Conservation (phyloP, 306 rosid species). For the Spatholobus suberectus region DNA sequence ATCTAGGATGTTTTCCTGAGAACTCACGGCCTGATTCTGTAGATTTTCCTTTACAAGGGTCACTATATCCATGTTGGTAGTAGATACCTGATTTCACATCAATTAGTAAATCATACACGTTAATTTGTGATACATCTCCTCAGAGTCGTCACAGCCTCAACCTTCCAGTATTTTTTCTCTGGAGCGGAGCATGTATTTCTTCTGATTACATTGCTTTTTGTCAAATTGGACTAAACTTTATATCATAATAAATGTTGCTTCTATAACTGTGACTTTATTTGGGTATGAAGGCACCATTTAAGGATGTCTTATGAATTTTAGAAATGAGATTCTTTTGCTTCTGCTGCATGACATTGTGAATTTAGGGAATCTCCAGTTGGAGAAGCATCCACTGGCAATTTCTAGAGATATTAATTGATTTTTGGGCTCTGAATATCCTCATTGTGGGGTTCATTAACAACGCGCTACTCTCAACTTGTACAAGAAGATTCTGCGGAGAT, state of each 20-base stretch:
- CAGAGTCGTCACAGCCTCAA: slow-evolving; percentile 24
- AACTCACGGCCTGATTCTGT: neutral
- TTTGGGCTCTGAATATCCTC: neutral
- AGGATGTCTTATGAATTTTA: slow-evolving; percentile 21
- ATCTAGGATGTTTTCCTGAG: neutral
- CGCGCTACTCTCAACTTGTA: neutral
- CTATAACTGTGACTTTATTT: slow-evolving; percentile 12
- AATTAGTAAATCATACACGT: neutral
- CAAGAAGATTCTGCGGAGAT: neutral
- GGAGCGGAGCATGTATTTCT: slow-evolving; percentile 26
- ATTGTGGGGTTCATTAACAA: neutral
- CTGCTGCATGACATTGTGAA: slow-evolving; percentile 21
- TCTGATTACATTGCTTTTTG: slow-evolving; percentile 9
- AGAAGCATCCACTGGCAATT: slow-evolving; percentile 9
- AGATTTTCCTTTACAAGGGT: slow-evolving; percentile 15
- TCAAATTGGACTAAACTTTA: neutral
- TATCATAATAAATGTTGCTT: neutral
- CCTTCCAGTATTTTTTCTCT: neutral
- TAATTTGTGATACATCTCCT: slow-evolving; percentile 9
- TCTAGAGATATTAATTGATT: neutral
- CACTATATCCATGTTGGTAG: neutral
- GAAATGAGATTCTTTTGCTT: slow-evolving; percentile 6
- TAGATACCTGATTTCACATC: slow-evolving; percentile 31
- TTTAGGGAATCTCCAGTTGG: neutral
- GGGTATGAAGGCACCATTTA: neutral